Conservation (phyloP, 2,329 filamentous ascomycete genomes). For the Cladosporium austrohemisphaericum region DNA sequence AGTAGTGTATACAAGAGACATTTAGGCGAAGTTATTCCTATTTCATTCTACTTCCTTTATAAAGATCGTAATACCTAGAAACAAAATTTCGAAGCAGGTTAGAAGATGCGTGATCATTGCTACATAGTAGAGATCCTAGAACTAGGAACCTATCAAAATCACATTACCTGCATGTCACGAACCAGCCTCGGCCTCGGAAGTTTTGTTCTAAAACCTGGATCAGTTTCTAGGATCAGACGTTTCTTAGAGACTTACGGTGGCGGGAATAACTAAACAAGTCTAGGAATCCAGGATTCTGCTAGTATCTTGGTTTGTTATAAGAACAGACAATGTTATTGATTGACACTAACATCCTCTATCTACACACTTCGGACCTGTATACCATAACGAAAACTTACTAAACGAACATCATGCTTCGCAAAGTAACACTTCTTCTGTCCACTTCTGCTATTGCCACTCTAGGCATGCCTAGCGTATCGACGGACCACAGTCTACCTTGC, state of each 20-base stretch:
- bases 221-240: neutral
- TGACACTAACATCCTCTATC: too few species aligned
- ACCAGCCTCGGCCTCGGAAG: neutral
- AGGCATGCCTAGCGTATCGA: neutral
- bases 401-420: neutral
- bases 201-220: neutral
- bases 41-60: neutral
- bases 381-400: neutral
- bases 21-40: neutral
- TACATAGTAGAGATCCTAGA: too few species aligned
- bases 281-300: too few species aligned
- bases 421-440: neutral
- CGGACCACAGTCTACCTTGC: neutral
- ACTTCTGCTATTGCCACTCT: neutral
- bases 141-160: too few species aligned
- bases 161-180: neutral
- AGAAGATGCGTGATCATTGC: too few species aligned
- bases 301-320: too few species aligned
- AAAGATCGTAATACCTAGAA: neutral
- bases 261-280: too few species aligned
- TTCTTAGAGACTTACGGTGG: neutral
- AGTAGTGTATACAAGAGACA: neutral
- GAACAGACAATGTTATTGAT: too few species aligned
- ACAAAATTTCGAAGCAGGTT: neutral
- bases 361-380: too few species aligned